A percentile compares a stretch with the other conserved stretches of the same genome.
Conservation (phyloP, 2,329 filamentous ascomycete genomes). For the Cercospora berteroae region DNA sequence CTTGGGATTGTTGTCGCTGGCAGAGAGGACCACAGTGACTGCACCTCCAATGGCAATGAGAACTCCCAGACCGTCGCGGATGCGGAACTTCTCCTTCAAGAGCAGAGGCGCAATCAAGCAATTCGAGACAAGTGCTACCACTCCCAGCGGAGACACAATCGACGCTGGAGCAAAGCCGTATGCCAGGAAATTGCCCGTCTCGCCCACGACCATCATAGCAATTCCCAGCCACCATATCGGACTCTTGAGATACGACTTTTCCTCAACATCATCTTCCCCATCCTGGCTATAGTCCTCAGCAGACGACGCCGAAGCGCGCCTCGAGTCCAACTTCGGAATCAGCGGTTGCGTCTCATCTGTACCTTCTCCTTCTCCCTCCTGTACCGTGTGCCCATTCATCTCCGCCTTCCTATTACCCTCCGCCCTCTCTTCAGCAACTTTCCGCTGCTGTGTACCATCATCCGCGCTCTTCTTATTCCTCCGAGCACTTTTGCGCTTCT, state of each 20-base stretch:
- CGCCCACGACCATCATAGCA: constrained; percentile 85
- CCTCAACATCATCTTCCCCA: constrained; percentile 44
- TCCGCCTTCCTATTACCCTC: constrained; percentile 19
- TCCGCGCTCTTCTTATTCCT: constrained; percentile 43
- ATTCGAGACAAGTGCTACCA: constrained; percentile 95
- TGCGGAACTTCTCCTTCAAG: constrained; percentile 85
- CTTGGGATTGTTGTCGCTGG: constrained; percentile 84
- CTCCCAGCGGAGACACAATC: constrained; percentile 91
- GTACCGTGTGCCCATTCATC: neutral
- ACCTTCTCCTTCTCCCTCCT: constrained; percentile 37
- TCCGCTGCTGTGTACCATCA: constrained; percentile 48
- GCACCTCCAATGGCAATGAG: constrained; percentile 82
- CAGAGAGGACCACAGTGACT: constrained; percentile 88
- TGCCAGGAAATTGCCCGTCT: constrained; percentile 93
- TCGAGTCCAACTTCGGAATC: constrained; percentile 50
- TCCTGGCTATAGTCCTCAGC: constrained; percentile 39
- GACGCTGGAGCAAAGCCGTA: constrained; percentile 97
- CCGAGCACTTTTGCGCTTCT: constrained; percentile 36
- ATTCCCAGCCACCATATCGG: constrained; percentile 97
- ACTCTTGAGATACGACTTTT: constrained; percentile 78
- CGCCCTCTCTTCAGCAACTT: constrained; percentile 37
- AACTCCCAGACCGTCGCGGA: constrained; percentile 82
- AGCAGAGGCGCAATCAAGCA: constrained; percentile 94
- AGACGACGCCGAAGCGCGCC: constrained; percentile 42
- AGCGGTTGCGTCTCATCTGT: constrained; percentile 53